Conservation (phyloP, 257 asterid species). For the Gardenia jasminoides region DNA sequence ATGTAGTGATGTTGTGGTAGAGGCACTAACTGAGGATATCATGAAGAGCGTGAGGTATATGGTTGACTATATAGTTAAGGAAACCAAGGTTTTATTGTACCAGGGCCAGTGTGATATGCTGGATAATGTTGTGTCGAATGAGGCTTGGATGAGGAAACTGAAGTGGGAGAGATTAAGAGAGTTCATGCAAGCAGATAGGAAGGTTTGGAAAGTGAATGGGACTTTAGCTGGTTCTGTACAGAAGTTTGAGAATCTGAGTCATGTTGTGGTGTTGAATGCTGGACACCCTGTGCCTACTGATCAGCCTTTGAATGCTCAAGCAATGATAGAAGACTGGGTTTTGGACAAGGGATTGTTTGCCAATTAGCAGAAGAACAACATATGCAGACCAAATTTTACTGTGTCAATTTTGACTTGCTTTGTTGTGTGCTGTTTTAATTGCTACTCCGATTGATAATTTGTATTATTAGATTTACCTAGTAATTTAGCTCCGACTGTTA, state of each 20-base stretch:
- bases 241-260: conserved; percentile 52
- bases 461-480: neutral
- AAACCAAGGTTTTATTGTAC: no score
- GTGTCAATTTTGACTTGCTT: neutral
- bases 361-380: conserved; percentile 18
- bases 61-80: no score
- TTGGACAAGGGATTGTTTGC: conserved; percentile 61
- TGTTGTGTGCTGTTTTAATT: neutral
- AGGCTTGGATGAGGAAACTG: conserved; percentile 67
- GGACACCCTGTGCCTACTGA: conserved; percentile 90
- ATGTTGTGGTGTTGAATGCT: conserved; percentile 70
- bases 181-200: conserved; percentile 65
- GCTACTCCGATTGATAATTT: no score
- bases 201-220: conserved; percentile 55
- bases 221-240: conserved; percentile 82
- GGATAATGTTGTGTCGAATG: no score
- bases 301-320: conserved; percentile 65
- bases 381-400: neutral
- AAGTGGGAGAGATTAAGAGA: conserved; percentile 49
- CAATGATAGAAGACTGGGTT: conserved; percentile 87
- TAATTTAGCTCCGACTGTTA: neutral
- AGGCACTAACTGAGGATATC: no score
- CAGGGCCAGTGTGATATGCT: no score
- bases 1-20: no score
- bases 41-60: no score